Evolutionary conservation across 257 asterid species (phyloP).

Genomic region (Capsicum rhomboideum): DNA sequence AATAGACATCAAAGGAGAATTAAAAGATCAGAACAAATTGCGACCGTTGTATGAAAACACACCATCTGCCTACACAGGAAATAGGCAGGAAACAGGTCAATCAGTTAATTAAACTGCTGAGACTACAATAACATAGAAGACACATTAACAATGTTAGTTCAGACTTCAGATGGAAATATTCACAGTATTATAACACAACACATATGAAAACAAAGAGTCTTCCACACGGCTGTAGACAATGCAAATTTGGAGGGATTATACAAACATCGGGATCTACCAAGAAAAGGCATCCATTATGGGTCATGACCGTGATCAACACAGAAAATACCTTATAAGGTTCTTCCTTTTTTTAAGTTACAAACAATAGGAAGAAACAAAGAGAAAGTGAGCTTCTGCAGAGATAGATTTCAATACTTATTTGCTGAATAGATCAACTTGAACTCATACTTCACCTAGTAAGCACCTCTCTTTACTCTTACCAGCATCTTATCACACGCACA

Average conservation of each 20-base stretch:
- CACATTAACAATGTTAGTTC: not conserved
- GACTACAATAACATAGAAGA: not conserved
- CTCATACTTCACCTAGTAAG: not conserved
- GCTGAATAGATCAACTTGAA: not conserved
- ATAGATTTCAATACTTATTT: not conserved
- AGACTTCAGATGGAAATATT: not conserved
- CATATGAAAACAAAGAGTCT: not conserved
- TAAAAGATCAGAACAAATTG: not conserved
- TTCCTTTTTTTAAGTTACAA: not conserved
- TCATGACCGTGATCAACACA: not conserved
- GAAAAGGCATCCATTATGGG: not conserved
- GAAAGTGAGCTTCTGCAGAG: not conserved
- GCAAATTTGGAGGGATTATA: not conserved
- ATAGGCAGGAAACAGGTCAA: too few species aligned
- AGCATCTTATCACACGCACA: not conserved
- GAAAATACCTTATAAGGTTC: not conserved
- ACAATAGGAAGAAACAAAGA: conserved; percentile 1
- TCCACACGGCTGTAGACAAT: not conserved
- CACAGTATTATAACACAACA: not conserved
- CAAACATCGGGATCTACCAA: not conserved
- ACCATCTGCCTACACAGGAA: not conserved
- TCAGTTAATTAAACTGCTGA: not conserved
- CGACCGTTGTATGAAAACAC: not conserved
- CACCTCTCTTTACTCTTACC: not conserved
- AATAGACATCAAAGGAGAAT: not conserved